Conservation (phyloP, 2,329 filamentous ascomycete species). For the Fusarium decemcellulare region DNA sequence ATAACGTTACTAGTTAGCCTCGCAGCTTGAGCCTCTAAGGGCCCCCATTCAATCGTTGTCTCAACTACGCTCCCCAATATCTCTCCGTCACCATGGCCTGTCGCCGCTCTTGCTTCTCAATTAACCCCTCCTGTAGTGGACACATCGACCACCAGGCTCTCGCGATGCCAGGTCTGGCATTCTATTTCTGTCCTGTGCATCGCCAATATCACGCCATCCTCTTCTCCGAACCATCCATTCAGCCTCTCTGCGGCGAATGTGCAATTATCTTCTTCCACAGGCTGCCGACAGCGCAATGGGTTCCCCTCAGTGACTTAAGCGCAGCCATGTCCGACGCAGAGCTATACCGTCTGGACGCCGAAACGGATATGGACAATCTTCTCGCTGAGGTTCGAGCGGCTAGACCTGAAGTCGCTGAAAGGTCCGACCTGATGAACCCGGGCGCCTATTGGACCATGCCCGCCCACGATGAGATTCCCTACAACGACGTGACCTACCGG, state of each 20-base stretch:
- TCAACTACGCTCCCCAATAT: background rate
- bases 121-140: background rate
- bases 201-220: slow-evolving; percentile 46
- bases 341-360: background rate
- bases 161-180: slow-evolving; percentile 38
- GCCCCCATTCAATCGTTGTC: background rate
- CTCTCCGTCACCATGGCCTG: slow-evolving; percentile 41
- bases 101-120: slow-evolving; percentile 43
- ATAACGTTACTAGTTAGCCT: background rate
- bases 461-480: slow-evolving; percentile 37
- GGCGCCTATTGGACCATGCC: background rate
- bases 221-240: slow-evolving; percentile 13
- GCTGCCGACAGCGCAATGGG: slow-evolving; percentile 36
- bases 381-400: slow-evolving; percentile 9
- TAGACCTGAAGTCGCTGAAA: background rate
- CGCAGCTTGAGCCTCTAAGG: background rate
- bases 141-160: slow-evolving; percentile 38
- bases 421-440: background rate
- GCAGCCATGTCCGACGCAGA: slow-evolving; percentile 12
- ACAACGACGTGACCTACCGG: slow-evolving; percentile 43
- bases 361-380: slow-evolving; percentile 9
- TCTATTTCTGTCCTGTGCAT: slow-evolving; percentile 52
- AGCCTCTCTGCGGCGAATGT: slow-evolving; percentile 54
- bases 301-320: slow-evolving; percentile 33
- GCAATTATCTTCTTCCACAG: slow-evolving; percentile 47